Base-by-base conservation (phyloP, 139 green algal species). In the Picochlorum sp. region DNA sequence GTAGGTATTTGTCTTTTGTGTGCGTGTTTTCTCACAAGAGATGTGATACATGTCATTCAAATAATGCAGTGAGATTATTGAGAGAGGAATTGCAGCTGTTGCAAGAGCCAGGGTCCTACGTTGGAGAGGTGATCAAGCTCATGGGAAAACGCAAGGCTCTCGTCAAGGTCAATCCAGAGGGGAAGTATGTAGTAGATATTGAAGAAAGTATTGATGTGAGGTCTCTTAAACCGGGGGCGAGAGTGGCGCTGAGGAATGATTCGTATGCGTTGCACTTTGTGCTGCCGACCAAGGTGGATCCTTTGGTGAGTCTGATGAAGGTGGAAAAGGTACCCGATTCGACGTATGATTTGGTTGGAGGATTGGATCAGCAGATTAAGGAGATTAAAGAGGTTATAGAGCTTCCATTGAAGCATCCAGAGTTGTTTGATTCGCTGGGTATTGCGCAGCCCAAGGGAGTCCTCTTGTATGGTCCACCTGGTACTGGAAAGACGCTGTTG, bases 341-440 rank as follows among this genome's bases (percentile, higher is more conserved):
- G 4, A 99, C 94, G 6, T 99, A 98, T 77, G 94, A 99, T 81
- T 98, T 99, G 92, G 95, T 99, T 65, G 94, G 94, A 16, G 94
- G 94, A 1, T 81, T 96, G 41, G 94, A 99, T 72, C 87, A 98
- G 83, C 94, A 99, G 80, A 97, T 99, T 68, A 98, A 98, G 79
- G 93, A 99, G 77, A 97, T 98, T 79, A 98, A 98, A 76, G 93
- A 98, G 84, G 89, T 96, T 15, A 98, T 99, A 31, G 94, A 99
- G 84, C 81, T 99, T 49, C 94, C 94, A 11, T 91, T 99, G 74
- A 98, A 98, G 82, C 94, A 99, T 69, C 94, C 94, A n/a, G 94
- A 99, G 80, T 86, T 99, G 57, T 99, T 99, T 81, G 94, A 99
- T 72, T 88, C 81, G 37, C 77, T 99, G 15, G 94, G 94, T 37